Evolutionary conservation across 176 grass and related monocot species (phyloP).

Genomic region (Ensete ventricosum): DNA sequence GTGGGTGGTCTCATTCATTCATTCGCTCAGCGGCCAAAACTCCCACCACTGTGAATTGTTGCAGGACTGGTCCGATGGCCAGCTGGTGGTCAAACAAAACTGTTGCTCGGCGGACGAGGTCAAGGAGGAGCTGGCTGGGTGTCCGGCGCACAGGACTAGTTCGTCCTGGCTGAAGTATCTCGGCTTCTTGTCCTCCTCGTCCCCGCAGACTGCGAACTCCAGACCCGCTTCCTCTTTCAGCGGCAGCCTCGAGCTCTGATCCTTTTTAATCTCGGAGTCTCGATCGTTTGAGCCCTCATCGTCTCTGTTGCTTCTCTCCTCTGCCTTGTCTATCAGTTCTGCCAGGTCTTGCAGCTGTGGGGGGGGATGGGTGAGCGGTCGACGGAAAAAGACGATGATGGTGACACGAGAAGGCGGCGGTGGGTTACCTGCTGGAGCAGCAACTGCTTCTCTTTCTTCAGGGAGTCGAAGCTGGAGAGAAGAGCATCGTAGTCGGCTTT

Average conservation of each 20-base stretch:
- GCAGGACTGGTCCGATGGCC: slow-evolving; percentile 61
- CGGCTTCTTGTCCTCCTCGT: slow-evolving; percentile 28
- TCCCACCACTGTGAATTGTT: slow-evolving; percentile 82
- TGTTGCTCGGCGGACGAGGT: slow-evolving; percentile 41
- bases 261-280: background rate
- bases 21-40: slow-evolving; percentile 71
- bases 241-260: slow-evolving; percentile 1
- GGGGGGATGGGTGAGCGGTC: background rate
- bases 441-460: slow-evolving; percentile 85
- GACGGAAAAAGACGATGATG: background rate
- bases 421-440: slow-evolving; percentile 51
- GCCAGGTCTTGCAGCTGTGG: slow-evolving; percentile 61
- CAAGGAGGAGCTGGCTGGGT: slow-evolving; percentile 30
- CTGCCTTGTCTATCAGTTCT: slow-evolving; percentile 49
- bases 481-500: slow-evolving; percentile 70
- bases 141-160: slow-evolving; percentile 28
- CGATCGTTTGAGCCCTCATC: slow-evolving; percentile 15
- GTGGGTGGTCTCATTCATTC: background rate
- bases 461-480: slow-evolving; percentile 61
- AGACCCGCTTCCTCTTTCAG: slow-evolving; percentile 26
- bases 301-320: slow-evolving; percentile 36
- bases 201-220: slow-evolving; percentile 19
- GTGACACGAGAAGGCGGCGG: too few relatives aligned
- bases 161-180: slow-evolving; percentile 41
- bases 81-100: slow-evolving; percentile 53